These are phyloP conservation scores for Penicillium aurantiogriseum DNA, from an alignment of 2,329 filamentous ascomycete species.

Conservation along the genomic window DNA sequence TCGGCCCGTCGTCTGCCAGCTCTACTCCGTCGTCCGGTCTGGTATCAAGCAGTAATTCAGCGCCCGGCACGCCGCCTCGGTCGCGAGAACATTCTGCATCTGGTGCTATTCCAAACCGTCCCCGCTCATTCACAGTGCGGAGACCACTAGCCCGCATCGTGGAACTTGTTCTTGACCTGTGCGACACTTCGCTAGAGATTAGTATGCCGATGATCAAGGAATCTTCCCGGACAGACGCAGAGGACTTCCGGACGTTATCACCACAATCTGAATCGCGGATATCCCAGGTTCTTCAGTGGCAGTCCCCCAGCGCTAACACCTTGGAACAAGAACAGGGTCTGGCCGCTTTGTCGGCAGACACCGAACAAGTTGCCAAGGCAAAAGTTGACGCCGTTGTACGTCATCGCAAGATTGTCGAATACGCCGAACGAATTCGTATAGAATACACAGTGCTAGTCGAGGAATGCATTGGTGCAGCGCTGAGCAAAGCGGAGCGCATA, in stretches of 20 bases:
- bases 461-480: conserved; percentile 89
- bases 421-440: conserved; percentile 89
- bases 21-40: conserved; percentile 70
- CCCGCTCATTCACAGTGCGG: conserved; percentile 85
- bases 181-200: conserved; percentile 92
- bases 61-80: conserved; percentile 62
- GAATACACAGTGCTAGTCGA: conserved; percentile 92
- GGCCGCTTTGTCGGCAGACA: conserved; percentile 83
- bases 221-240: conserved; percentile 56
- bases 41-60: conserved; percentile 68
- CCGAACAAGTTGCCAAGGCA: conserved; percentile 74
- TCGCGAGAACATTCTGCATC: conserved; percentile 66
- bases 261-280: conserved; percentile 95
- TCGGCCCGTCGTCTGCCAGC: conserved; percentile 68
- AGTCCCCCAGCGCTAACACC: conserved; percentile 86
- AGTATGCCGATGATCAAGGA: conserved; percentile 94
- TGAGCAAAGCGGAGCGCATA: conserved; percentile 84
- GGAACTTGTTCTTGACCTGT: conserved; percentile 89
- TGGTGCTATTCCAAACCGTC: conserved; percentile 75
- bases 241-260: conserved; percentile 87
- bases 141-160: conserved; percentile 90
- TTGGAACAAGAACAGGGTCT: conserved; percentile 91
- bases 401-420: conserved; percentile 90
- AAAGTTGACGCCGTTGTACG: conserved; percentile 94
- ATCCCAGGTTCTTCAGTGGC: conserved; percentile 92